These are phyloP conservation scores for Phialemonium atrogriseum DNA, from an alignment of 2,329 filamentous ascomycete genomes.

Conservation along the genomic window DNA sequence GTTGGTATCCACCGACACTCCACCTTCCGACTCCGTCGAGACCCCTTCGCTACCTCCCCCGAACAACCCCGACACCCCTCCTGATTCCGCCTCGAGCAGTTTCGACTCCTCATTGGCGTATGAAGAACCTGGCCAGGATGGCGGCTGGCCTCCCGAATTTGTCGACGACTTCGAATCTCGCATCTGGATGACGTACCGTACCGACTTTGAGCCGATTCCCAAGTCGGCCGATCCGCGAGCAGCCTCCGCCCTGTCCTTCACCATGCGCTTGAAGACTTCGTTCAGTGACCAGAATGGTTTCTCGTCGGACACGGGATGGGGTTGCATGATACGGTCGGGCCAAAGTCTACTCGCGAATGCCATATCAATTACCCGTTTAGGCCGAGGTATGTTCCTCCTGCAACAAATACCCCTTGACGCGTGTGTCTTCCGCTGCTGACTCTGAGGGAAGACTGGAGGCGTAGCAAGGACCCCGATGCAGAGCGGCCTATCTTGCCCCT, in stretches of 20 bases:
- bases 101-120: conserved; percentile 43
- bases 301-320: conserved; percentile 91
- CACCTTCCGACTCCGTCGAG: conserved; percentile 10
- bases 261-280: conserved; percentile 75
- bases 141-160: conserved; percentile 77
- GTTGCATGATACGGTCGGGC: conserved; percentile 96
- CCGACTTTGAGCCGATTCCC: conserved; percentile 74
- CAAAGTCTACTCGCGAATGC: conserved; percentile 90
- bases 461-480: conserved; percentile 44
- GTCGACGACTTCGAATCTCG: conserved; percentile 87
- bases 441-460: conserved; percentile 60
- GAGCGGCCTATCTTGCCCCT: conserved; percentile 67
- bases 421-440: neutral
- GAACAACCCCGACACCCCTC: conserved; percentile 31
- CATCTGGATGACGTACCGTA: conserved; percentile 95
- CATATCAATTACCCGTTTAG: conserved; percentile 61
- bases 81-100: conserved; percentile 41
- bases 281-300: conserved; percentile 75
- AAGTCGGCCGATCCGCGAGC: conserved; percentile 70
- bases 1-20: conserved; percentile 9
- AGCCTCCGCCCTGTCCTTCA: conserved; percentile 63
- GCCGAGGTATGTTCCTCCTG: conserved; percentile 57
- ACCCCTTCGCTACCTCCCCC: conserved; percentile 7
- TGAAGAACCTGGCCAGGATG: conserved; percentile 33
- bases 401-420: neutral